These are phyloP conservation scores for Spergularia marina DNA, from an alignment of 148 eudicot species.

Conservation along the genomic window DNA sequence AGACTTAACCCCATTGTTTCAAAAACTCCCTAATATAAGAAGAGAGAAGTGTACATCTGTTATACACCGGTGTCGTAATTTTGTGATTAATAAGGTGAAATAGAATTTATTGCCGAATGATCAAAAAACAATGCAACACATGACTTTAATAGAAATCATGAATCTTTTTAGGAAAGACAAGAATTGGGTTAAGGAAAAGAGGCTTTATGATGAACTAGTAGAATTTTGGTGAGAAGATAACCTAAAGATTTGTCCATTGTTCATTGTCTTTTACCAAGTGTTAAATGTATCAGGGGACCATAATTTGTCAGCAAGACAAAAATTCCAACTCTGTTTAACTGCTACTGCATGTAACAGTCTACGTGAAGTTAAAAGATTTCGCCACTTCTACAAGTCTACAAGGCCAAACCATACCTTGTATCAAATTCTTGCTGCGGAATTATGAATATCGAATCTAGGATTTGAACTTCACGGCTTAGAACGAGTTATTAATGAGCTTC, in stretches of 20 bases:
- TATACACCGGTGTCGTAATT: too few relatives aligned
- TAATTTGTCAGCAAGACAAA: conserved; percentile 16
- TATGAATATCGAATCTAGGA: too few relatives aligned
- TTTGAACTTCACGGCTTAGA: too few relatives aligned
- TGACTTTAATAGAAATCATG: background rate
- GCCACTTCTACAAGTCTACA: background rate
- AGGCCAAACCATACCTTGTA: too few relatives aligned
- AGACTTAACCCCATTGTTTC: too few relatives aligned
- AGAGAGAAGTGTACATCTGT: too few relatives aligned
- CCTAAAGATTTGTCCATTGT: conserved; percentile 12
- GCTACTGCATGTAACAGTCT: conserved; percentile 17
- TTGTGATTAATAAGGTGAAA: too few relatives aligned
- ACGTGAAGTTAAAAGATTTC: background rate
- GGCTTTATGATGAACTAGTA: background rate
- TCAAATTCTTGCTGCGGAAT: too few relatives aligned
- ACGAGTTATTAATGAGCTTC: background rate
- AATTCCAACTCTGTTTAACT: conserved; percentile 11
- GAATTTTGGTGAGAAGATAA: conserved; percentile 1
- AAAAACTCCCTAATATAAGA: too few relatives aligned
- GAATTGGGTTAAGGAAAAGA: background rate
- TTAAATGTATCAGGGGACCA: conserved; percentile 15
- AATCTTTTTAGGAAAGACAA: background rate
- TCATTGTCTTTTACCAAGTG: conserved; percentile 5
- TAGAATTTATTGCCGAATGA: too few relatives aligned
- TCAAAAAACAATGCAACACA: too few relatives aligned